Base-by-base conservation (phyloP, 2,329 filamentous ascomycete species). In the Rhytidhysteron rufulum region DNA sequence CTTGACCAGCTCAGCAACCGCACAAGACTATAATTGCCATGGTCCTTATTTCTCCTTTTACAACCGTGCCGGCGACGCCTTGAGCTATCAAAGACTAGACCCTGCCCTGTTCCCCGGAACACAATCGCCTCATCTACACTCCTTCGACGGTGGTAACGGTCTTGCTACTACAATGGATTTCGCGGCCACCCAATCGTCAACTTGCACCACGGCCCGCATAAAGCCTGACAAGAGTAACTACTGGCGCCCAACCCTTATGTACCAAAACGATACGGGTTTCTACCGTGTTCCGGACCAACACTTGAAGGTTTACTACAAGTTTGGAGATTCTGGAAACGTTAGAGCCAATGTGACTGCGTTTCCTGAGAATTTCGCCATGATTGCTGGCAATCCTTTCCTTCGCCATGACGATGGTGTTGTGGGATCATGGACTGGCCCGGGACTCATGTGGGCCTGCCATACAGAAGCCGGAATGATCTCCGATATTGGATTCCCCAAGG, bases 41-140 rank as follows among this genome's bases (percentile, higher is more conserved):
- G 63, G 63, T n/a, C 52, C 61, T 33, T 66, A 66, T 44, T 66
- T 66, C 51, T 57, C 53, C 46, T 62, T 65, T 44, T 65, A 59
- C 51, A 65, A 66, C 45, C 62, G 62, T 37, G 45, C 35, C 31
- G 59, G 60, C 21, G 39, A 44, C 31, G 51, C 61, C 17, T 47
- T 66, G 55, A 59, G 53, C 50, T 60, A 62, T 37, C 58, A 65
- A 48, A 53, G 60, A 33, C 45, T 66, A 21, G 63, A 66, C 31
- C 62, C 63, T 17, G 58, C 57, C 30, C 45, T 66, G 5, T 55
- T 47, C 36, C 63, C 63, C 11, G 63, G 62, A 33, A 41, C 37
- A 6, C 39, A 59, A 39, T 57, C 55, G 34, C 51, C 60, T 17
- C 63, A 66, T 53, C 50, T 66, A 24, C 63, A 66, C 44, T 60